A percentile compares a stretch with the other conserved stretches of the same genome.
Evolutionary conservation across 345 rosid genomes (phyloP).

Genomic region (Linum tenue): DNA sequence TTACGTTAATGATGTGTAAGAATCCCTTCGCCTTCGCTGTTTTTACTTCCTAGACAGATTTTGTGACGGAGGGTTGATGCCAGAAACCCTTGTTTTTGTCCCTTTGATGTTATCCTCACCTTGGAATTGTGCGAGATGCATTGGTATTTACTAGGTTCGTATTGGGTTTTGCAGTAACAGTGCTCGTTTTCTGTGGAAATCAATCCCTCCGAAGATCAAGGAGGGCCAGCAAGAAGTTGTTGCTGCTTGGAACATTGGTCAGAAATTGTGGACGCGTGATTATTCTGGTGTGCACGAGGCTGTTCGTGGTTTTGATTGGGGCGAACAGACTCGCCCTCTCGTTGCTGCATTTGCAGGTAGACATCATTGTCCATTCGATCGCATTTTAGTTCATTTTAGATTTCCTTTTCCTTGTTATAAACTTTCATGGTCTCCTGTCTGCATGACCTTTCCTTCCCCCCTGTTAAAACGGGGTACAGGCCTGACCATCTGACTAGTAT

Average conservation of each 20-base stretch:
- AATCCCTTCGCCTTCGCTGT: neutral
- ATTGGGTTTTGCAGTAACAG: constrained; percentile 44
- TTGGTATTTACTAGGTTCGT: neutral
- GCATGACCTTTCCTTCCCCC: too few relatives aligned
- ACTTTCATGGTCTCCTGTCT: too few relatives aligned
- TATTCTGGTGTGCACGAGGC: constrained; percentile 71
- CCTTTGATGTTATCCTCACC: neutral
- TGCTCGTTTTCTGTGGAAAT: constrained; percentile 76
- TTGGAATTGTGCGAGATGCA: neutral
- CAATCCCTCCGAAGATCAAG: constrained; percentile 53
- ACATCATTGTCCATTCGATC: too few relatives aligned
- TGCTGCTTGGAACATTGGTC: constrained; percentile 78
- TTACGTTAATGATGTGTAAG: constrained; percentile 58
- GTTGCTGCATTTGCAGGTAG: constrained; percentile 67
- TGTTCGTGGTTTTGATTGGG: constrained; percentile 65
- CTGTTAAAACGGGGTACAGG: too few relatives aligned
- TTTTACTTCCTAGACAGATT: neutral
- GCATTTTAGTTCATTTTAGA: too few relatives aligned
- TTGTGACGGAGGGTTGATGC: neutral
- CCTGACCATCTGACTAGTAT: too few relatives aligned
- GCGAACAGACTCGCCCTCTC: constrained; percentile 46
- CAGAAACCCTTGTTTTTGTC: constrained; percentile 1
- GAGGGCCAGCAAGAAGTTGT: constrained; percentile 62
- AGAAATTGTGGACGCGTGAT: constrained; percentile 73
- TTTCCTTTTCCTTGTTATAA: too few relatives aligned